Percentiles rank a stretch among this genome's conserved stretches.
Conservation (phyloP, 1,284 basidiomycete species). For the Puccinia horiana region DNA sequence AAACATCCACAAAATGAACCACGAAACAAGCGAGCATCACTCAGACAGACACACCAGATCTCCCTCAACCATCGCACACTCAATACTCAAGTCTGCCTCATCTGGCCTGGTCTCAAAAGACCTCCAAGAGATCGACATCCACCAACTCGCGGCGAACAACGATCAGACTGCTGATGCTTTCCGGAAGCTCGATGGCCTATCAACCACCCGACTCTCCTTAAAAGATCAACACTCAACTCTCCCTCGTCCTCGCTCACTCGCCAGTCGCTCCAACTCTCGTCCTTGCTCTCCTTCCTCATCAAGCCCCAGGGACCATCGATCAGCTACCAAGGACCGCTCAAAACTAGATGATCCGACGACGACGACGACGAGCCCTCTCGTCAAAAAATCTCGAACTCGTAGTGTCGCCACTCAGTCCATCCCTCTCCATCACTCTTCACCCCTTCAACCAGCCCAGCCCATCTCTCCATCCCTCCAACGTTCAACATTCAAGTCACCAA, state of each 20-base stretch:
- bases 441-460: neutral
- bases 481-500: neutral
- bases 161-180: conserved; percentile 86
- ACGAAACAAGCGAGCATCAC: no score
- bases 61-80: conserved; percentile 43
- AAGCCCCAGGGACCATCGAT: conserved; percentile 3
- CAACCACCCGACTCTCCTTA: neutral
- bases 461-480: neutral
- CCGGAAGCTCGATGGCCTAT: conserved; percentile 85
- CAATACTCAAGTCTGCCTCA: conserved; percentile 33
- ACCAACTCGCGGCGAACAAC: conserved; percentile 61
- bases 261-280: conserved; percentile 26
- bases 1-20: neutral
- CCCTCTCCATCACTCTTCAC: neutral
- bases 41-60: neutral
- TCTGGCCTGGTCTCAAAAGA: conserved; percentile 3
- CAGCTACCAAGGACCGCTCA: neutral
- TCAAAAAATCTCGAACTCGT: conserved; percentile 13
- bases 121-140: conserved; percentile 51
- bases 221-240: neutral
- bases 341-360: neutral
- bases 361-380: neutral
- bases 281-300: conserved; percentile 22
- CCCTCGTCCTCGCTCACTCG: conserved; percentile 13
- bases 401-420: neutral